A percentile compares a stretch with the other conserved stretches of the same genome.
phyloP scores from a whole-genome alignment of 331 rosid genomes.

The Cydonia oblonga region DNA sequence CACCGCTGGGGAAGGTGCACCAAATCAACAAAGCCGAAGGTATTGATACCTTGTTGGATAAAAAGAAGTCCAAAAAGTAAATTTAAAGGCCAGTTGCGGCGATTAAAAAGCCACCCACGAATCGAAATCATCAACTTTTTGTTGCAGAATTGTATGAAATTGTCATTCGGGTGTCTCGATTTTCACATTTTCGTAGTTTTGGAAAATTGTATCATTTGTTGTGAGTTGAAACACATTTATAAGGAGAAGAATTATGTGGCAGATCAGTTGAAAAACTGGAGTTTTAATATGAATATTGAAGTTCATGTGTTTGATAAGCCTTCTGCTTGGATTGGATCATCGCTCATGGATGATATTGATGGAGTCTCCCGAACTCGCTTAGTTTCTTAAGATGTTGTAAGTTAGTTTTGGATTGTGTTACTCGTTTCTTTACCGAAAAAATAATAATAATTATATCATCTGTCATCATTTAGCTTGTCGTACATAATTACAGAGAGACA shows the following conservation, averaged over 20 bases:
- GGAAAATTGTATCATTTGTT: too few species aligned
- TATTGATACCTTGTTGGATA: background rate
- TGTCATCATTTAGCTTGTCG: constrained; percentile 2
- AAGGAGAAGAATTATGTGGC: too few species aligned
- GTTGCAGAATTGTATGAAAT: background rate
- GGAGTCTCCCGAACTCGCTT: too few species aligned
- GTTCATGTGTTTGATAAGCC: too few species aligned
- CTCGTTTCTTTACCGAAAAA: too few species aligned
- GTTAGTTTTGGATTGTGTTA: too few species aligned
- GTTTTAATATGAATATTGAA: too few species aligned
- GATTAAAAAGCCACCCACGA: background rate
- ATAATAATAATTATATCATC: background rate
- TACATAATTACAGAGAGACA: background rate
- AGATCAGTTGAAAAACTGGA: too few species aligned
- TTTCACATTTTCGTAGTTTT: background rate
- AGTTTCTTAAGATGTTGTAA: too few species aligned
- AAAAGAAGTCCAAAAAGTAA: constrained; percentile 3
- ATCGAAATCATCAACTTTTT: background rate
- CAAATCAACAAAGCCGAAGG: background rate
- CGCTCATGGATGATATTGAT: too few species aligned
- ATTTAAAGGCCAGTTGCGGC: background rate
- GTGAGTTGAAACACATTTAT: too few species aligned
- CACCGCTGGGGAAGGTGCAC: background rate
- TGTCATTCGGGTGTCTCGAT: background rate
- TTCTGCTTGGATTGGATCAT: too few species aligned